Evolutionary conservation across 2,329 filamentous ascomycete species (phyloP).

Genomic region (Onygenales sp.): DNA sequence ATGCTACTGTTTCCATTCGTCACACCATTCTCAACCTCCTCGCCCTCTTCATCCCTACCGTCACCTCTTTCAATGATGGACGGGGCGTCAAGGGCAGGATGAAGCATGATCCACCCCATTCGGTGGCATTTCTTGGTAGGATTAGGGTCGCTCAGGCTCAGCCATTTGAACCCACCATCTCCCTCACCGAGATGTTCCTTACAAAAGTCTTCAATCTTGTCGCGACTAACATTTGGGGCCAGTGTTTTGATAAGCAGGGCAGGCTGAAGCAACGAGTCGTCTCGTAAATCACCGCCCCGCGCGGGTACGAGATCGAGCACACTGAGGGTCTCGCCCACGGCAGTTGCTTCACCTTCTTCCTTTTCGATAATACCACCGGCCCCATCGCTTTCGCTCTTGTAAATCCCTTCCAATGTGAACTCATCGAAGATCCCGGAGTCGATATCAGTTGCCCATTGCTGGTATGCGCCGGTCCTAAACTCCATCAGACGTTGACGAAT

Average conservation of each 20-base stretch:
- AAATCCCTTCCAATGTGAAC: conserved; percentile 86
- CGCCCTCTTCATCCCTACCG: conserved; percentile 57
- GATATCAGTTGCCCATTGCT: conserved; percentile 82
- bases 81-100: conserved; percentile 61
- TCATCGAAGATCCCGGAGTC: conserved; percentile 83
- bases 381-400: conserved; percentile 85
- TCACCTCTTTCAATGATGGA: conserved; percentile 62
- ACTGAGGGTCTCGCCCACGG: conserved; percentile 82
- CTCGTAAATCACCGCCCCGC: conserved; percentile 73
- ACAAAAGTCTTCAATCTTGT: conserved; percentile 88
- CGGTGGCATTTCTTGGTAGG: conserved; percentile 94
- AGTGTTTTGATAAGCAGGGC: conserved; percentile 97
- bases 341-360: conserved; percentile 88
- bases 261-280: conserved; percentile 79
- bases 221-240: conserved; percentile 86
- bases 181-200: conserved; percentile 87
- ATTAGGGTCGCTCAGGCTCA: conserved; percentile 93
- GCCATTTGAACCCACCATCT: conserved; percentile 87
- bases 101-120: conserved; percentile 96
- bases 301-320: conserved; percentile 84
- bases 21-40: conserved; percentile 37
- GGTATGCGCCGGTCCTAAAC: conserved; percentile 68
- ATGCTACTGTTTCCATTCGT: conserved; percentile 22
- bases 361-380: conserved; percentile 79
- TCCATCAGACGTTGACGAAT: conserved; percentile 69